Conservation (phyloP, 352 stramenopile species). For the Elongisporangium senticosum region DNA sequence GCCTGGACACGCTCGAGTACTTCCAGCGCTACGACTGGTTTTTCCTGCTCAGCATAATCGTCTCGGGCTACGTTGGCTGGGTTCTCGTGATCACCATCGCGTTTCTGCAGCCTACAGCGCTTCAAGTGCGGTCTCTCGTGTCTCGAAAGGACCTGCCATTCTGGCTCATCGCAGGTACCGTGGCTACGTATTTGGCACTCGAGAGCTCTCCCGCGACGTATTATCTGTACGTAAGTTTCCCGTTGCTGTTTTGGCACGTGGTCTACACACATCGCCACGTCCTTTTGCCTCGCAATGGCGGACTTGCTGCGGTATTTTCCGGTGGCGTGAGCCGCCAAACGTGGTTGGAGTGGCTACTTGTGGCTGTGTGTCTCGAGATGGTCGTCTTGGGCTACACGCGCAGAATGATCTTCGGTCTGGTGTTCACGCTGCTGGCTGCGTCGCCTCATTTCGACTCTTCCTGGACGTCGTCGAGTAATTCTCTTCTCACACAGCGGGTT, state of each 20-base stretch:
- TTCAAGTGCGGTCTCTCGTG: conserved; percentile 21
- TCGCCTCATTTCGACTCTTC: conserved; percentile 20
- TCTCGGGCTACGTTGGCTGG: conserved; percentile 74
- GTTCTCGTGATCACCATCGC: conserved; percentile 55
- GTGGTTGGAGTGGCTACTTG: conserved; percentile 26
- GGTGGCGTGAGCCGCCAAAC: neutral
- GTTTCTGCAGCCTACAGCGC: conserved; percentile 39
- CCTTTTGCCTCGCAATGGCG: conserved; percentile 6
- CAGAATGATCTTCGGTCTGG: conserved; percentile 54
- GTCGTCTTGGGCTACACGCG: conserved; percentile 65
- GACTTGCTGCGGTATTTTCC: neutral
- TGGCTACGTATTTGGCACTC: conserved; percentile 38
- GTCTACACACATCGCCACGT: conserved; percentile 38
- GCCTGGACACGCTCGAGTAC: conserved; percentile 68
- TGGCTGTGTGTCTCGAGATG: conserved; percentile 53
- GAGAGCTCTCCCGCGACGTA: conserved; percentile 71
- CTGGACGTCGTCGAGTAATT: neutral
- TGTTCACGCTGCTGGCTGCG: conserved; percentile 52
- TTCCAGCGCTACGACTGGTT: conserved; percentile 85
- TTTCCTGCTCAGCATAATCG: conserved; percentile 70
- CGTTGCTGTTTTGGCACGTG: conserved; percentile 59
- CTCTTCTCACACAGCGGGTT: neutral
- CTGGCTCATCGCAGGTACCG: conserved; percentile 23
- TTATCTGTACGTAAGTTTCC: conserved; percentile 71
- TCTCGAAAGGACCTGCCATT: conserved; percentile 5